phyloP scores from a whole-genome alignment of 73 alveolate species.

The Stentor roeselii region DNA sequence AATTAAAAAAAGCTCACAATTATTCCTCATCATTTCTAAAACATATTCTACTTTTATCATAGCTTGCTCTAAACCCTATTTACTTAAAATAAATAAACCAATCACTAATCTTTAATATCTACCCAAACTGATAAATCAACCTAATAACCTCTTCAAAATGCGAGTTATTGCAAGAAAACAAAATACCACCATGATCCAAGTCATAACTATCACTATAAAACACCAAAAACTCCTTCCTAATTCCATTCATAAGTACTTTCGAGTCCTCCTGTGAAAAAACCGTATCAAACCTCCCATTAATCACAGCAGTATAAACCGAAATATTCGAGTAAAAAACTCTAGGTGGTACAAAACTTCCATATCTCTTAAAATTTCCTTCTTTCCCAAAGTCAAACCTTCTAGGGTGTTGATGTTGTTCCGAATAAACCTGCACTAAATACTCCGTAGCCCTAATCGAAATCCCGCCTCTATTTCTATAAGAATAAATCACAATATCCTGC shows the following conservation, averaged over 20 bases:
- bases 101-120: no score
- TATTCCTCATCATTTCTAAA: no score
- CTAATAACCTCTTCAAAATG: background rate
- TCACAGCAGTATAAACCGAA: background rate
- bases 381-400: conserved; percentile 33
- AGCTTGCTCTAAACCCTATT: no score
- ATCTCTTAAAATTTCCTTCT: conserved; percentile 22
- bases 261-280: conserved; percentile 4
- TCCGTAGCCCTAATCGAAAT: background rate
- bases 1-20: no score
- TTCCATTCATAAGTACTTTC: background rate
- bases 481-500: background rate
- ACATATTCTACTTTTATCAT: no score
- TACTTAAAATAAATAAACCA: no score
- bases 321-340: background rate
- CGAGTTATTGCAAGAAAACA: background rate
- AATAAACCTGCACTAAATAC: background rate
- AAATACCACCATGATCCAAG: background rate
- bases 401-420: background rate
- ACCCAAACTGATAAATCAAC: no score
- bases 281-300: background rate
- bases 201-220: background rate
- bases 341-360: conserved; percentile 33
- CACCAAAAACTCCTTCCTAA: background rate
- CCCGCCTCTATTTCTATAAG: background rate